Evolutionary conservation across 202 grass and related monocot genomes (phyloP), one percentile per base, ranked within the genome.

Genomic region (Miscanthus sacchariflorus): DNA sequence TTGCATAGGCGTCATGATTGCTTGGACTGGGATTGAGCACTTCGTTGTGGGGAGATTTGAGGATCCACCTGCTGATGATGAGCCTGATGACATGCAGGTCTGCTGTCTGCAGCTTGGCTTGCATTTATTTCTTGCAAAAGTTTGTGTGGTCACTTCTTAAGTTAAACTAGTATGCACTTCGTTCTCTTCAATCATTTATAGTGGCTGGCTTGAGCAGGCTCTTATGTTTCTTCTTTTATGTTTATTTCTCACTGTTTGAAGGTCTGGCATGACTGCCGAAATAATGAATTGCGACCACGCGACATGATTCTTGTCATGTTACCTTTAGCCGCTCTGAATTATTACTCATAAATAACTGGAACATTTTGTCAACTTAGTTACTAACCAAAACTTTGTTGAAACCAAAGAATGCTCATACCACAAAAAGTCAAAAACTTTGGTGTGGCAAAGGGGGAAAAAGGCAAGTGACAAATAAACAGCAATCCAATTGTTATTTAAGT

Each of bases 1-100:
- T 79, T 78, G 75, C 44, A 66, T 85, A 98, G 96, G 94, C 45
- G 96, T 96, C 44, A 98, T 98, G 96, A 93, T 98, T 91, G 96
- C 96, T 92, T 98, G 96, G 94, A 94, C 96, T 74, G 96, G 96
- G 72, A 95, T 98, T 70, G 96, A 98, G 89, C 94, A 96, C 81
- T 98, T 96, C 42, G 56, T 95, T 50, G 82, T 56, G 10, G 96
- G 96, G 85, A 96, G 96, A 93, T 96, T 93, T 81, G 94, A 96
- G n/a, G 80, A 95, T 78, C 96, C 96, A 82, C 96, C 94, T 38
- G 80, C 91, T 69, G 87, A 48, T 82, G 77, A 96, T 59, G 94
- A 95, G 78, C 87, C 94, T 86, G 92, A 95, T 83, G 92, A 98
- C 92, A 88, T 87, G 63, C 93, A 96, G 96, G 96, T 98, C 36